phyloP scores from a whole-genome alignment of 495 filamentous ascomycete species.

The Geopyxis carbonaria region DNA sequence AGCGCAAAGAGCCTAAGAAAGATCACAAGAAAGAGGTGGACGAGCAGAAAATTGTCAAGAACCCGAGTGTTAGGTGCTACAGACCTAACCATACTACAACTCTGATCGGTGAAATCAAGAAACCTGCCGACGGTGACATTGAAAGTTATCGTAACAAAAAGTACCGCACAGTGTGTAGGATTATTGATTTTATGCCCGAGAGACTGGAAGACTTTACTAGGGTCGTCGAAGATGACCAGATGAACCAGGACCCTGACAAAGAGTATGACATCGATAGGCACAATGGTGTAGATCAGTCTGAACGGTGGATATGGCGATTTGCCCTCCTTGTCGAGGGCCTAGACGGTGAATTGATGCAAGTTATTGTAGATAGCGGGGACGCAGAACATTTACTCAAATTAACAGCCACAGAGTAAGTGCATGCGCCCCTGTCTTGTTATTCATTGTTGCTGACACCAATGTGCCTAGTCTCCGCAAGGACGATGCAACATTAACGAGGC shows the following conservation, averaged over 20 bases:
- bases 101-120: conserved; percentile 8
- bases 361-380: conserved; percentile 46
- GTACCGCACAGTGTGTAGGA: conserved; percentile 48
- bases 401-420: conserved; percentile 51
- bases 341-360: conserved; percentile 36
- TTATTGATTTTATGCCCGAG: conserved; percentile 65
- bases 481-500: too few species aligned
- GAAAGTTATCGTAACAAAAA: conserved; percentile 60
- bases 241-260: conserved; percentile 3
- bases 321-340: conserved; percentile 45
- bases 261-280: too few species aligned
- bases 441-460: too few species aligned
- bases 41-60: too few species aligned
- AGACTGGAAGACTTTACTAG: conserved; percentile 55
- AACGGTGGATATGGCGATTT: conserved; percentile 64
- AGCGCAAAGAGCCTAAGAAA: too few species aligned
- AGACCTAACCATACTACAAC: conserved; percentile 28
- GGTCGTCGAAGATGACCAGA: conserved; percentile 8
- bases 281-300: conserved; percentile 11
- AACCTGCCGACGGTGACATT: conserved; percentile 27
- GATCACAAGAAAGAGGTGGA: too few species aligned
- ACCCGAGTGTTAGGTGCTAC: conserved; percentile 33
- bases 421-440: too few species aligned
- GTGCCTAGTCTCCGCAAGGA: too few species aligned
- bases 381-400: conserved; percentile 49